Base-by-base conservation (phyloP, 1,284 basidiomycete genomes). In the Lentinus polychrous region DNA sequence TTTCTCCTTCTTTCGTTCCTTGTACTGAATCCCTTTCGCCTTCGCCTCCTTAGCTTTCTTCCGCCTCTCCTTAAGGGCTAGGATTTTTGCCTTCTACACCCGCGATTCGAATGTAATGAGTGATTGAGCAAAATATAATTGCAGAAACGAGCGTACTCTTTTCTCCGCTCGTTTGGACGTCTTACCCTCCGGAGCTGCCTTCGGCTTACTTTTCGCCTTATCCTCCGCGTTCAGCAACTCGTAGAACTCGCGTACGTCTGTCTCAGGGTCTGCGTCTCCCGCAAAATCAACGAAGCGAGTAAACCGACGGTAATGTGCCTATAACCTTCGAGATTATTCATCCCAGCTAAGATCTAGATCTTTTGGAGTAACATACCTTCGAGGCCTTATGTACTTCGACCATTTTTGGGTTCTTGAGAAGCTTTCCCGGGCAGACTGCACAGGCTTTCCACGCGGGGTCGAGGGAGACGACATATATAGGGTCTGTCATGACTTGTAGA, bases 371-470 rank as follows among this genome's bases (percentile, higher is more conserved):
- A 79, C 85, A 66, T 73, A 83, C 89, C 60, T 76, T 79, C 45
- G 86, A 85, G 15, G 67, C 69, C 49, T 74, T 67, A 66, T 93
- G 90, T 10, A 76, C 66, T 49, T 73, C 66, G 12, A 76, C 70
- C 79, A 87, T 83, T 46, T 71, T 72, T 11, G 60, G 52, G 47
- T 79, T 78, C 65, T 90, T 91, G 46, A 93, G 70, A 15, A 75
- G 57, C 60, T 86, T 91, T 31, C 81, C 81, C 4, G 85, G 88
- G 64, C 90, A 93, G 8, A 86, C 61, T 3, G 86, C 73, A 60
- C 90, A 92, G 23, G 71, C 73, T 54, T 74, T 72, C 24, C 76
- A 57, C 17, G 74, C 73, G 27, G 78, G 71, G 44, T 80, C 70
- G 8, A 75, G 52, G 2, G 77, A 76, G 24, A 82, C 63, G 52